Conservation (phyloP, 257 asterid genomes). For the Rhazya stricta region DNA sequence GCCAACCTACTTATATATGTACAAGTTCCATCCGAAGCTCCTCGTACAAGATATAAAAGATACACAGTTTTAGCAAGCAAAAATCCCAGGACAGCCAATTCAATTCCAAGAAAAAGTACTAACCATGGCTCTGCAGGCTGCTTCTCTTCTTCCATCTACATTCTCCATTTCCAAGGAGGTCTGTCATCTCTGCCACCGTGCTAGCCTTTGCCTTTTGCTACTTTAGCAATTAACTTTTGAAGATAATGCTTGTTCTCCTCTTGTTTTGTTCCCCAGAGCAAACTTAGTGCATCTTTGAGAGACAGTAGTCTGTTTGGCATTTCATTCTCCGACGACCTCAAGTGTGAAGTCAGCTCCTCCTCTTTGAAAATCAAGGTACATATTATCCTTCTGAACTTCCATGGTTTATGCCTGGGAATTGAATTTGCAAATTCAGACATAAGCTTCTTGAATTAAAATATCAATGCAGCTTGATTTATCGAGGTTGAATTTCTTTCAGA, state of each 20-base stretch:
- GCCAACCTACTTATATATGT: constrained; percentile 22
- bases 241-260: no score
- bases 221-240: not conserved
- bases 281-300: constrained; percentile 44
- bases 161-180: constrained; percentile 75
- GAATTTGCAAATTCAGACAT: not conserved
- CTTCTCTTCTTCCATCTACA: constrained; percentile 58
- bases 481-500: constrained; percentile 3
- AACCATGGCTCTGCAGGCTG: constrained; percentile 76
- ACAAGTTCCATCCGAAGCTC: constrained; percentile 15
- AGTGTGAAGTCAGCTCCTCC: constrained; percentile 41
- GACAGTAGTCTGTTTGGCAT: constrained; percentile 69
- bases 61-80: constrained; percentile 7
- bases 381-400: not conserved
- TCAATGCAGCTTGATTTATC: not conserved
- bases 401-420: not conserved
- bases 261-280: constrained; percentile 42
- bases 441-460: not conserved
- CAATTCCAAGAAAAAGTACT: not conserved
- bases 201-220: not conserved
- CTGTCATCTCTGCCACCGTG: not conserved
- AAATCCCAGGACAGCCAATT: constrained; percentile 3
- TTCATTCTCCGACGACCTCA: constrained; percentile 51
- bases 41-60: not conserved
- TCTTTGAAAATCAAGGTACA: constrained; percentile 50